A percentile compares a stretch with the other conserved stretches of the same genome.
phyloP scores from a whole-genome alignment of 306 rosid genomes.

The Rubus idaeus region DNA sequence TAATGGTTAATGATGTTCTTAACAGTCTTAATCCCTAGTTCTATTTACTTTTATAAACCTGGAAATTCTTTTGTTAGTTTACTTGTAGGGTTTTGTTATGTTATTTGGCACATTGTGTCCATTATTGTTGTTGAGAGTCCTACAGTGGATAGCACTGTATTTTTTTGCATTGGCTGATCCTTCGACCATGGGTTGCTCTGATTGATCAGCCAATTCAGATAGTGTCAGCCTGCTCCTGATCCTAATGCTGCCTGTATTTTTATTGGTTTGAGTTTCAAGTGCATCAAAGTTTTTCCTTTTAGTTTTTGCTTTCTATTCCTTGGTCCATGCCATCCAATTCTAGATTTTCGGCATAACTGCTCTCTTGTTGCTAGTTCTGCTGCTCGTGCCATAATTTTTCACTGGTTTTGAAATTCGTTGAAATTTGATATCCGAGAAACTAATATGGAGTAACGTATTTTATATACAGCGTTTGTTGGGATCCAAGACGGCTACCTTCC shows the following conservation, averaged over 20 bases:
- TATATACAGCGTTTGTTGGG: constrained; percentile 72
- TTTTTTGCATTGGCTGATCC: background rate
- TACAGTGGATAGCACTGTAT: background rate
- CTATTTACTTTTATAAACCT: too few species aligned
- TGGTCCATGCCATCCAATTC: too few species aligned
- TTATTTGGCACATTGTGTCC: background rate
- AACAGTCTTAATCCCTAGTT: background rate
- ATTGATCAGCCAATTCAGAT: background rate
- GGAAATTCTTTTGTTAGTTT: background rate
- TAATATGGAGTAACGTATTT: constrained; percentile 16
- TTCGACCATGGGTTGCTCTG: background rate
- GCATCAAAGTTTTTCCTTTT: background rate
- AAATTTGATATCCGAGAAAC: background rate
- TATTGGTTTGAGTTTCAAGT: background rate
- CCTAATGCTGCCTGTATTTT: background rate
- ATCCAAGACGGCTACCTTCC: constrained; percentile 75
- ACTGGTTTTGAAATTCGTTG: background rate
- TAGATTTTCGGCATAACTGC: background rate
- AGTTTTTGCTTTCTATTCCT: background rate
- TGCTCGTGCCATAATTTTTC: background rate
- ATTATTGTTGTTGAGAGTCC: background rate
- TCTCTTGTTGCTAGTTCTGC: background rate
- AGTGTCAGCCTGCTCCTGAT: background rate
- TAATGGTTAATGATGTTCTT: background rate
- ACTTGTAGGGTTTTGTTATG: background rate